phyloP scores from a whole-genome alignment of 352 stramenopile genomes.

The Phytophthora ohioensis region DNA sequence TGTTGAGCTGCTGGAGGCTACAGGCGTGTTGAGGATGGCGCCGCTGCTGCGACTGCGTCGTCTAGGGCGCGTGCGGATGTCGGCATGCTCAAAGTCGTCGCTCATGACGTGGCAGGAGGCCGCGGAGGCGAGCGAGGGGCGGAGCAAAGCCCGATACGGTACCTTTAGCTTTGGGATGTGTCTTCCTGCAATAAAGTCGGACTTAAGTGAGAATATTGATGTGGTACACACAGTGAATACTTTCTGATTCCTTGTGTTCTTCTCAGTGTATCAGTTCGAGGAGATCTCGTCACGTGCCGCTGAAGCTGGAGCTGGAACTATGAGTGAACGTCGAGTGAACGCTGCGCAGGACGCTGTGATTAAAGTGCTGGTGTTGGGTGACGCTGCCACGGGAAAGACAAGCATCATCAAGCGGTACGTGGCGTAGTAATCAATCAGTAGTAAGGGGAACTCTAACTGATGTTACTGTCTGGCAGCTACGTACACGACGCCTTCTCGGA shows the following conservation, averaged over 20 bases:
- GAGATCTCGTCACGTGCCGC: neutral
- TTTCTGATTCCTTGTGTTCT: neutral
- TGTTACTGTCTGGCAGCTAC: slow-evolving; percentile 54
- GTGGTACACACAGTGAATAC: neutral
- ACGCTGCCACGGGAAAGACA: slow-evolving; percentile 93
- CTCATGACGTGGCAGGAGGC: slow-evolving; percentile 25
- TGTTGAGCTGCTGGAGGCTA: slow-evolving; percentile 45
- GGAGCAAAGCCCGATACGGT: neutral
- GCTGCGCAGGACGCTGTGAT: slow-evolving; percentile 90
- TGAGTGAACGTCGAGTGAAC: slow-evolving; percentile 77
- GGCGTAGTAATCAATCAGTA: neutral
- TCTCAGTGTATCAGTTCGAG: neutral
- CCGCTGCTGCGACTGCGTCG: slow-evolving; percentile 80
- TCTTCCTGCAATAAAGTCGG: slow-evolving; percentile 14
- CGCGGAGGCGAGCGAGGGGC: slow-evolving; percentile 4
- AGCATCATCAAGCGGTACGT: slow-evolving; percentile 93
- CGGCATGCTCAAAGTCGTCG: slow-evolving; percentile 31
- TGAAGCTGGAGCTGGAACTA: slow-evolving; percentile 25
- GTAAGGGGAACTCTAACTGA: slow-evolving; percentile 1
- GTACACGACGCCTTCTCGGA: slow-evolving; percentile 93
- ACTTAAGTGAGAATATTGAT: neutral
- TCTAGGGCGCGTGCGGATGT: slow-evolving; percentile 32
- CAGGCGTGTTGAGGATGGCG: slow-evolving; percentile 89
- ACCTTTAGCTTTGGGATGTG: slow-evolving; percentile 22
- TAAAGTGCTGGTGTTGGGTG: slow-evolving; percentile 92